phyloP scores from a whole-genome alignment of 139 green algal genomes.

The Eudorina sp. region DNA sequence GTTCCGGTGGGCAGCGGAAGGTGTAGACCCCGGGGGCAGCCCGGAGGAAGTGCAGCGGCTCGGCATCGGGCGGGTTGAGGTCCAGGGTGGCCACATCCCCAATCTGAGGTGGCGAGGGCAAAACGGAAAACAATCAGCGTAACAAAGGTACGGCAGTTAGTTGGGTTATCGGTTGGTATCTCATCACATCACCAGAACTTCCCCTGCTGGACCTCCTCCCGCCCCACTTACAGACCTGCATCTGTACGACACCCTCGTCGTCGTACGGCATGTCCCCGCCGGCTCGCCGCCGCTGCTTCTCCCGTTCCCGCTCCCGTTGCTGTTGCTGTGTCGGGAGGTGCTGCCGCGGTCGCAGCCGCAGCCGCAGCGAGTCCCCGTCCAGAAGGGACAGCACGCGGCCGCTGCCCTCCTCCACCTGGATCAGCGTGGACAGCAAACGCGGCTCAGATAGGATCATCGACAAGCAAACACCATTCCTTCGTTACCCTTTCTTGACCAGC shows the following conservation, averaged over 20 bases:
- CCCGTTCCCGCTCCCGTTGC: not conserved
- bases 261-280: too few relatives aligned
- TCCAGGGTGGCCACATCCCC: conserved; percentile 1
- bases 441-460: too few relatives aligned
- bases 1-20: not conserved
- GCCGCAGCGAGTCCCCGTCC: conserved; percentile 19
- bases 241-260: not conserved
- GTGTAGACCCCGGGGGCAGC: conserved; percentile 33
- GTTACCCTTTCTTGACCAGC: too few relatives aligned
- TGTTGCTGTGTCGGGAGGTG: not conserved
- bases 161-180: too few relatives aligned
- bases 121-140: too few relatives aligned
- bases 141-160: too few relatives aligned
- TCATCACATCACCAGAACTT: too few relatives aligned
- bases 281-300: not conserved
- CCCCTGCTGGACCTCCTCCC: too few relatives aligned
- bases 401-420: not conserved
- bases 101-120: not conserved
- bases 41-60: conserved; percentile 27
- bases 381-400: not conserved
- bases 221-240: not conserved
- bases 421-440: too few relatives aligned
- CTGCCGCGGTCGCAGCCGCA: not conserved
- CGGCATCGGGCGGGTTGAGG: not conserved
- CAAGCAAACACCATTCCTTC: too few relatives aligned